Conservation (phyloP, 2,329 filamentous ascomycete genomes). For the Triangularia verruculosa region DNA sequence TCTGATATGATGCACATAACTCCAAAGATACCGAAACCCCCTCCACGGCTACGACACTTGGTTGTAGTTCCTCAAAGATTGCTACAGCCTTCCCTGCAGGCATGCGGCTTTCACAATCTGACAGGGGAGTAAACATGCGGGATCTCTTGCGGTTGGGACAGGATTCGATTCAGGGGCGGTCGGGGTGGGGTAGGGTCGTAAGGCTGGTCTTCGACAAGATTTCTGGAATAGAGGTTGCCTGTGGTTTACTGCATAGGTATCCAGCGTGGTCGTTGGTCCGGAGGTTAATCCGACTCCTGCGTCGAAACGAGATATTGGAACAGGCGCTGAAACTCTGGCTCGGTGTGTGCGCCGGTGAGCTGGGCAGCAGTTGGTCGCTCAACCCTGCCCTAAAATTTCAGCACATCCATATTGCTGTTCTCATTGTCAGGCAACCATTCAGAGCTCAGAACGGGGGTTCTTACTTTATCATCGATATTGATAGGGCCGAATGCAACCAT, state of each 20-base stretch:
- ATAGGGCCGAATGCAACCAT: neutral
- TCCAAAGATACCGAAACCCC: neutral
- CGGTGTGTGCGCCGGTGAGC: neutral
- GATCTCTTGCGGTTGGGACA: neutral
- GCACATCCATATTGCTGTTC: neutral
- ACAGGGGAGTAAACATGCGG: neutral
- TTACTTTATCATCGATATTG: neutral
- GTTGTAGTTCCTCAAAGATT: neutral
- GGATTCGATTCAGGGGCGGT: neutral
- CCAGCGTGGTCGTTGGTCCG: neutral
- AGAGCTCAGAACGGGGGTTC: neutral
- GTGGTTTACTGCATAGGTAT: neutral
- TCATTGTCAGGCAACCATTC: neutral
- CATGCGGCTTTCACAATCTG: neutral
- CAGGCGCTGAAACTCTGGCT: neutral
- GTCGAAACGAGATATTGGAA: neutral
- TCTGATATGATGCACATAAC: neutral
- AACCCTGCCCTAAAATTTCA: neutral
- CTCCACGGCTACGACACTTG: neutral
- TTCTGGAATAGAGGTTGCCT: neutral
- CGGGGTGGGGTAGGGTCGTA: neutral
- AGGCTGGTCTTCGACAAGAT: neutral
- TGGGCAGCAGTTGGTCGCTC: neutral
- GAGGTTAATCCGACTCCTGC: neutral
- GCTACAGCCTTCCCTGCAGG: neutral